Evolutionary conservation across 352 stramenopile genomes (phyloP).

Genomic region (Phytopythium oedochilum): DNA sequence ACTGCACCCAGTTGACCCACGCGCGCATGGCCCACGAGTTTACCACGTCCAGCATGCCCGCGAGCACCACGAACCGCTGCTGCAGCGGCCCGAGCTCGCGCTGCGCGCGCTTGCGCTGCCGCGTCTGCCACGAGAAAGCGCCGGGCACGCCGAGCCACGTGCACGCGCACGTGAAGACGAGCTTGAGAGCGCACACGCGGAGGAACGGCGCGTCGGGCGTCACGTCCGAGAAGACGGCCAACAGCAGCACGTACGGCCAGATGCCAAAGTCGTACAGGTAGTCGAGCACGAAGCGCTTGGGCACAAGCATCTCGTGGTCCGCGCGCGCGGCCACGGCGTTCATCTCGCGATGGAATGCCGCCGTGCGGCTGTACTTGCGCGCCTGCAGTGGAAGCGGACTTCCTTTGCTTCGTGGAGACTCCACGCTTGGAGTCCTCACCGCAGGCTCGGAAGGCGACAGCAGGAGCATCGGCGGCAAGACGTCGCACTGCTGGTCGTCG

Average conservation of each 20-base stretch:
- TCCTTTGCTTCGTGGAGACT: not conserved
- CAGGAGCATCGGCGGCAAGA: slow-evolving; percentile 25
- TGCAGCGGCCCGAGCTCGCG: slow-evolving; percentile 41
- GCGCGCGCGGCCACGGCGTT: slow-evolving; percentile 4
- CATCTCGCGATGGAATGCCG: slow-evolving; percentile 25
- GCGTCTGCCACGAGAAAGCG: slow-evolving; percentile 48
- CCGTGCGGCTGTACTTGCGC: slow-evolving; percentile 22
- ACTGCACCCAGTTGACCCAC: slow-evolving; percentile 57
- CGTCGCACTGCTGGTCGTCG: slow-evolving; percentile 28
- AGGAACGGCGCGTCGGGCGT: slow-evolving; percentile 33
- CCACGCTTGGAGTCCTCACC: not conserved
- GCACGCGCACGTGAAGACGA: slow-evolving; percentile 62
- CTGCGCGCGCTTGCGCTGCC: slow-evolving; percentile 38
- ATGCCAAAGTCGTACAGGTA: slow-evolving; percentile 69
- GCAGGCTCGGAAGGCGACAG: slow-evolving; percentile 2
- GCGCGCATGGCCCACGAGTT: slow-evolving; percentile 53
- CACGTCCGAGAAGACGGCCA: slow-evolving; percentile 46
- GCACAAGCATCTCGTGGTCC: not conserved
- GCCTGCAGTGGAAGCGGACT: slow-evolving; percentile 15
- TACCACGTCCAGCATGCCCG: slow-evolving; percentile 47
- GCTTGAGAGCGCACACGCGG: slow-evolving; percentile 52
- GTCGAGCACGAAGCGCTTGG: slow-evolving; percentile 31
- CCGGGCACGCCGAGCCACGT: slow-evolving; percentile 63
- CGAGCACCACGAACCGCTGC: slow-evolving; percentile 47
- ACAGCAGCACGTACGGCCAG: slow-evolving; percentile 65